phyloP scores from a whole-genome alignment of 2,329 filamentous ascomycete species.

The Trichophyton schoenleinii region DNA sequence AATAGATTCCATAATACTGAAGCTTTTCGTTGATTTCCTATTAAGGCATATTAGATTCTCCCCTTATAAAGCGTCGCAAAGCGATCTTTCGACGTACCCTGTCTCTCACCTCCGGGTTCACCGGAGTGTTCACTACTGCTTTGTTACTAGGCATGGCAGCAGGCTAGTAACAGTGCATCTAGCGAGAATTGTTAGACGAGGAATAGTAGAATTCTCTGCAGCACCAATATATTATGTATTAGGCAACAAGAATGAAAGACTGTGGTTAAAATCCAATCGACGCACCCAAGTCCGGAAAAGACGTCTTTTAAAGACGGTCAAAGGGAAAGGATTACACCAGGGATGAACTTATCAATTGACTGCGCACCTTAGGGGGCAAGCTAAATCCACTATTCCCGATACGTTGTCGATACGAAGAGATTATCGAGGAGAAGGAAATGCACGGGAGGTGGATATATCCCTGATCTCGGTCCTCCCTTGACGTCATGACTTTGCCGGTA shows the following conservation, averaged over 20 bases:
- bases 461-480: conserved; percentile 1
- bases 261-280: not conserved
- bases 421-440: not conserved
- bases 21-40: conserved; percentile 81
- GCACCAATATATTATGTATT: not conserved
- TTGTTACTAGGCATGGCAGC: not conserved
- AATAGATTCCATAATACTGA: conserved; percentile 81
- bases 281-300: not conserved
- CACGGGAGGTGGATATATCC: not conserved
- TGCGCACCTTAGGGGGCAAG: not conserved
- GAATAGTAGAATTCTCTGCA: not conserved
- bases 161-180: not conserved
- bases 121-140: conserved; percentile 7
- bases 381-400: not conserved
- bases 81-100: conserved; percentile 1
- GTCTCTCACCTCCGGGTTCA: conserved; percentile 8
- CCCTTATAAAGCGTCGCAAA: not conserved
- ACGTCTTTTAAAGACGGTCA: not conserved
- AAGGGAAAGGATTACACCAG: not conserved
- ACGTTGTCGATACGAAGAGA: not conserved
- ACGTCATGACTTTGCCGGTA: conserved; percentile 2
- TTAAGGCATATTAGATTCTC: not conserved
- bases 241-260: not conserved
- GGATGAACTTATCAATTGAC: not conserved
- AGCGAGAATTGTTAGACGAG: not conserved